These are phyloP conservation scores for Beauveria sp. DNA, from an alignment of 2,329 filamentous ascomycete genomes.

Conservation along the genomic window DNA sequence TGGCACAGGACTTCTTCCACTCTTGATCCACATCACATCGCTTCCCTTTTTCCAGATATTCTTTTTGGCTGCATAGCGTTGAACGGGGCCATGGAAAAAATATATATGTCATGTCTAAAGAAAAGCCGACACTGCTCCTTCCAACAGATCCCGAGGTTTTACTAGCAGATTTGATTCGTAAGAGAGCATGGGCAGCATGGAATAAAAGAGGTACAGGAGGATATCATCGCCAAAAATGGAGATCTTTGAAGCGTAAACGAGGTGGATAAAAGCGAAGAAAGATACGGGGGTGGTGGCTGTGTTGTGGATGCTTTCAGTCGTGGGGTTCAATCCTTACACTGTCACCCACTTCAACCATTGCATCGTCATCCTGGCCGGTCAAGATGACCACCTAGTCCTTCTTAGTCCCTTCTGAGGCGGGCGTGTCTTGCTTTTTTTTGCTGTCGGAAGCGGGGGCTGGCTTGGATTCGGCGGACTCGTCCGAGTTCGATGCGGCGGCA, in stretches of 20 bases:
- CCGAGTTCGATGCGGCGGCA: constrained; percentile 7
- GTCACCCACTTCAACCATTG: constrained; percentile 14
- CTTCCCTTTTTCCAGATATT: background rate
- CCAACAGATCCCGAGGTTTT: background rate
- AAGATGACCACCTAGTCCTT: constrained; percentile 29
- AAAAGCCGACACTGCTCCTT: constrained; percentile 7
- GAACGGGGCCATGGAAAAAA: background rate
- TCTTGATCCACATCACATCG: background rate
- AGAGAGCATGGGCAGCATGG: background rate
- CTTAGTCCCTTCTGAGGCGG: constrained; percentile 23
- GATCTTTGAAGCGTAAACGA: constrained; percentile 1
- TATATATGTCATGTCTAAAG: constrained; percentile 6
- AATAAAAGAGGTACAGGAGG: constrained; percentile 6
- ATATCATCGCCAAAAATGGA: constrained; percentile 9
- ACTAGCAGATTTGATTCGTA: background rate
- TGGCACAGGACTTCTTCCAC: background rate
- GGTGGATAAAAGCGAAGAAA: constrained; percentile 7
- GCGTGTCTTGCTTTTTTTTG: background rate
- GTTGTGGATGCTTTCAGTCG: background rate
- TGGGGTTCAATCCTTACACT: constrained; percentile 7
- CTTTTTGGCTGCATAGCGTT: background rate
- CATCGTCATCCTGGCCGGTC: constrained; percentile 10
- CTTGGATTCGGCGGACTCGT: constrained; percentile 12
- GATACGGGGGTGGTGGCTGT: background rate
- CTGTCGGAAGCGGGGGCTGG: background rate